Evolutionary conservation across 805 yeast species (phyloP).

Genomic region (Blastobotrys americana): DNA sequence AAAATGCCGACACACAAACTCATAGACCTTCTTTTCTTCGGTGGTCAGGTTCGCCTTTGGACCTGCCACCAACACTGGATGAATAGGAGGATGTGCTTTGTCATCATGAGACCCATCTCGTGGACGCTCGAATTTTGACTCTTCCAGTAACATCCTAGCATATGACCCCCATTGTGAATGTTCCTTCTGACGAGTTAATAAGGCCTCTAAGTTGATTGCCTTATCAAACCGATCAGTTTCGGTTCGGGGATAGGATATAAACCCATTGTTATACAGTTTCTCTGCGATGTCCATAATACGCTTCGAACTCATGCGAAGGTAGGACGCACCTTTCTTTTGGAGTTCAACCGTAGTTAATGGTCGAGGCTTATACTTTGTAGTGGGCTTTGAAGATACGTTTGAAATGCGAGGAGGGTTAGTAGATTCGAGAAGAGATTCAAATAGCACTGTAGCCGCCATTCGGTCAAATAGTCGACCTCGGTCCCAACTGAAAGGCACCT

Average conservation of each 20-base stretch:
- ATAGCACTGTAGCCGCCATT: constrained; percentile 47
- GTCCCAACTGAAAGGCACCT: constrained; percentile 58
- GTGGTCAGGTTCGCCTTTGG: constrained; percentile 22
- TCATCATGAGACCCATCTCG: constrained; percentile 80
- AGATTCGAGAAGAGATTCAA: not conserved
- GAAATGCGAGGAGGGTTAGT: constrained; percentile 44
- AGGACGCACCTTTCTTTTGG: constrained; percentile 76
- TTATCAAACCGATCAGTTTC: constrained; percentile 86
- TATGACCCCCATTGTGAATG: constrained; percentile 65
- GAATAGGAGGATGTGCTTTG: constrained; percentile 97
- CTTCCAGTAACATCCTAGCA: constrained; percentile 42
- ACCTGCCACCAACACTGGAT: constrained; percentile 51
- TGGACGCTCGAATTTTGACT: constrained; percentile 53
- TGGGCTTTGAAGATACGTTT: constrained; percentile 50
- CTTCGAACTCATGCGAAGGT: constrained; percentile 73
- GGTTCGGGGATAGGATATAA: constrained; percentile 91
- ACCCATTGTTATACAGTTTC: constrained; percentile 75
- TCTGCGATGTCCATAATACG: constrained; percentile 72
- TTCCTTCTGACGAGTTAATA: constrained; percentile 54
- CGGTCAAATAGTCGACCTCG: constrained; percentile 69
- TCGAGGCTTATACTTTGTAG: constrained; percentile 71
- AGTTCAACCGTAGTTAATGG: constrained; percentile 93
- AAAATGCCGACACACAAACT: constrained; percentile 76
- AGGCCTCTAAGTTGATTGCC: constrained; percentile 57
- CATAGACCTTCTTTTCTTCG: constrained; percentile 68